Evolutionary conservation across 2,329 filamentous ascomycete species (phyloP).

Genomic region (Coleophoma cylindrospora): DNA sequence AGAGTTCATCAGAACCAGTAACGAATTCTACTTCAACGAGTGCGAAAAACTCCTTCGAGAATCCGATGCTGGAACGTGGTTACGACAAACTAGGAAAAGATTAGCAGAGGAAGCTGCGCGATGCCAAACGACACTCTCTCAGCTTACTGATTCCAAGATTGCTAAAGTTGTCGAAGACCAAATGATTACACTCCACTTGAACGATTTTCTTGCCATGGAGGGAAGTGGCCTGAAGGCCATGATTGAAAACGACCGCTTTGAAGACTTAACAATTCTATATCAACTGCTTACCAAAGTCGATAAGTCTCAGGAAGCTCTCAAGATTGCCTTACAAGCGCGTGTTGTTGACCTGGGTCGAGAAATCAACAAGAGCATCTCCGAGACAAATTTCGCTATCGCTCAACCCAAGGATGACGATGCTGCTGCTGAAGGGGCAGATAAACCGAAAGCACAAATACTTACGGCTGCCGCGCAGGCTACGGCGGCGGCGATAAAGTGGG

Average conservation of each 20-base stretch:
- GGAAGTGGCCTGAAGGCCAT: slow-evolving; percentile 80
- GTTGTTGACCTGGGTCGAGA: slow-evolving; percentile 77
- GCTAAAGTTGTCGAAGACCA: slow-evolving; percentile 73
- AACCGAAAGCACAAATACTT: slow-evolving; percentile 41
- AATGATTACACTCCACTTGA: slow-evolving; percentile 71
- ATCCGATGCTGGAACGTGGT: slow-evolving; percentile 77
- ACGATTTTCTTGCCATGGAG: slow-evolving; percentile 80
- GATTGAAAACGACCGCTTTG: slow-evolving; percentile 81
- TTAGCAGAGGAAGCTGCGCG: slow-evolving; percentile 77
- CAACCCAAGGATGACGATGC: slow-evolving; percentile 41
- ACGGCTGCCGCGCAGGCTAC: slow-evolving; percentile 72
- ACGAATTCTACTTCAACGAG: slow-evolving; percentile 70
- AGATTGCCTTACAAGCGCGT: slow-evolving; percentile 64
- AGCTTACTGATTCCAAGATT: slow-evolving; percentile 68
- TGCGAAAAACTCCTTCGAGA: slow-evolving; percentile 70
- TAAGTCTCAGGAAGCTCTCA: slow-evolving; percentile 63
- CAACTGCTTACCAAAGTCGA: slow-evolving; percentile 76
- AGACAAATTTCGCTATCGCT: slow-evolving; percentile 43
- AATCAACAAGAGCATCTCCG: slow-evolving; percentile 65
- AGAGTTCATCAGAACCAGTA: slow-evolving; percentile 67
- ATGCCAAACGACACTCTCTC: slow-evolving; percentile 76
- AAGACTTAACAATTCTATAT: slow-evolving; percentile 78
- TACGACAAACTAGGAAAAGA: slow-evolving; percentile 68
- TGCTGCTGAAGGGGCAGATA: slow-evolving; percentile 42
- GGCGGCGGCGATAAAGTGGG: slow-evolving; percentile 86